These are phyloP conservation scores for Bolboschoenoplectus hybrid DNA, from an alignment of 202 grass and related monocot species.

Conservation along the genomic window DNA sequence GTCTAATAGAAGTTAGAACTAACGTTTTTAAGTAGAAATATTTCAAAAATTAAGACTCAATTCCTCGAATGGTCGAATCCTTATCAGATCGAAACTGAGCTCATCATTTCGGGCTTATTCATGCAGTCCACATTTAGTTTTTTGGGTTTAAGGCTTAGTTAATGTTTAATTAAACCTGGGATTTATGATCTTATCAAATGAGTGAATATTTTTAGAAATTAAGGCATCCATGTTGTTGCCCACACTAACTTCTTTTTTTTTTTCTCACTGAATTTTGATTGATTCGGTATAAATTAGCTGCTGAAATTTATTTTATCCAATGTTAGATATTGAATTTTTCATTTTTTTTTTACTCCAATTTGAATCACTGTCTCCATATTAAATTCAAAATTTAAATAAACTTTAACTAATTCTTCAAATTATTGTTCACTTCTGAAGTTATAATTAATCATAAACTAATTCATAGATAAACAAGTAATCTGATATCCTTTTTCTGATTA, in stretches of 20 bases:
- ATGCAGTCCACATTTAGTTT: background rate
- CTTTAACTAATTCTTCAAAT: too few species aligned
- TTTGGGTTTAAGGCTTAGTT: background rate
- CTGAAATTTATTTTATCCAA: background rate
- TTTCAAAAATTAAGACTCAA: too few species aligned
- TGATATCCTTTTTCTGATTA: too few species aligned
- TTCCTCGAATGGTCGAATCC: too few species aligned
- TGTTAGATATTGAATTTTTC: background rate
- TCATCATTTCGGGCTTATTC: background rate
- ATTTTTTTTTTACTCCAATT: background rate
- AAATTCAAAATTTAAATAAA: too few species aligned
- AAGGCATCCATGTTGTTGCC: background rate
- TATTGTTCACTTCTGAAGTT: too few species aligned
- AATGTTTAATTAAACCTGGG: background rate
- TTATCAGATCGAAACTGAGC: background rate
- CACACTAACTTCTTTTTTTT: background rate
- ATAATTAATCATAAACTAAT: too few species aligned
- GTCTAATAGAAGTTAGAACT: too few species aligned
- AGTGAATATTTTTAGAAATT: background rate
- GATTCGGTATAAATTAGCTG: background rate
- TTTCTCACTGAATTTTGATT: background rate
- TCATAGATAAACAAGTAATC: too few species aligned
- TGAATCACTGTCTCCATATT: too few species aligned
- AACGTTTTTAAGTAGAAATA: too few species aligned
- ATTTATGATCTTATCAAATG: background rate